A percentile compares a stretch with the other conserved stretches of the same genome.
phyloP scores from a whole-genome alignment of 2,329 filamentous ascomycete species.

The Fusarium protoensiforme region DNA sequence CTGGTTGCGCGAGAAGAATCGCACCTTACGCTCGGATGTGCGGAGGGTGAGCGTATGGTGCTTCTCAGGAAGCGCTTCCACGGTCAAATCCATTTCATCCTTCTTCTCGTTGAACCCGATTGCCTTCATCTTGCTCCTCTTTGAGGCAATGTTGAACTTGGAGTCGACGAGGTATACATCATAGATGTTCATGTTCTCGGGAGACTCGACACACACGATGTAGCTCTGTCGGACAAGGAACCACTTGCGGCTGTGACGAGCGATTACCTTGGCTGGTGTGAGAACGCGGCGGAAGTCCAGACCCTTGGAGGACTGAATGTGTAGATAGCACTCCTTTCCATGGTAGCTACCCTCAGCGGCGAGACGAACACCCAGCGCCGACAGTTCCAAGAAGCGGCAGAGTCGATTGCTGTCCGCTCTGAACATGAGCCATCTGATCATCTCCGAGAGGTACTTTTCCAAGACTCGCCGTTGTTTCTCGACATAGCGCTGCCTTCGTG shows the following conservation, averaged over 20 bases:
- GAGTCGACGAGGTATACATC: slow-evolving; percentile 98
- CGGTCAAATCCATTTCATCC: slow-evolving; percentile 55
- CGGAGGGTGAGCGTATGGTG: slow-evolving; percentile 90
- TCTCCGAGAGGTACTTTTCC: slow-evolving; percentile 89
- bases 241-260: slow-evolving; percentile 92
- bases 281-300: slow-evolving; percentile 86
- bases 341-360: slow-evolving; percentile 97
- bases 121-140: slow-evolving; percentile 67
- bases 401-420: slow-evolving; percentile 93
- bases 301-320: slow-evolving; percentile 91
- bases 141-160: slow-evolving; percentile 84
- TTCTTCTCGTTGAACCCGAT: slow-evolving; percentile 70
- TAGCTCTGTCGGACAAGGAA: slow-evolving; percentile 98
- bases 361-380: slow-evolving; percentile 90
- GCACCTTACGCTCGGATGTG: slow-evolving; percentile 92
- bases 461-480: slow-evolving; percentile 87
- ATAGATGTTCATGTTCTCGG: slow-evolving; percentile 98
- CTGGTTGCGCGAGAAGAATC: slow-evolving; percentile 91
- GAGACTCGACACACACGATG: slow-evolving; percentile 97
- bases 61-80: slow-evolving; percentile 57
- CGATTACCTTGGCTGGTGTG: slow-evolving; percentile 81
- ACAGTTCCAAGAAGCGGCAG: slow-evolving; percentile 95
- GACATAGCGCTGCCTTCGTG: slow-evolving; percentile 69
- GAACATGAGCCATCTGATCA: slow-evolving; percentile 98
- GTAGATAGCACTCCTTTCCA: slow-evolving; percentile 93